Conservation (phyloP, 805 yeast species). For the Saturnispora kantuleensis region DNA sequence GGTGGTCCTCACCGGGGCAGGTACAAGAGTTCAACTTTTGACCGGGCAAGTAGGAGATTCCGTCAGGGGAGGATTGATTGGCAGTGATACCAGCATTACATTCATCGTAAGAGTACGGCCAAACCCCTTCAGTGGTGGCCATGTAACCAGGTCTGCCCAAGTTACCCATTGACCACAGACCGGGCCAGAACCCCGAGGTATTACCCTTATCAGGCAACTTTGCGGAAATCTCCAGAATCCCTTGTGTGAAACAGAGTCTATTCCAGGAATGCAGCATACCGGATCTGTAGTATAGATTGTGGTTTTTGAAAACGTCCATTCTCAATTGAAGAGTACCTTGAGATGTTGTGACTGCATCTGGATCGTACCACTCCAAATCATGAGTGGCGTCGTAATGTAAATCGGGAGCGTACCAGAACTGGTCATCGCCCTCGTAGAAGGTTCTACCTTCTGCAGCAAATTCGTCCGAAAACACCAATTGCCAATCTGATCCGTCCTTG, state of each 20-base stretch:
- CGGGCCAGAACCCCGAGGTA: conserved; percentile 89
- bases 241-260: conserved; percentile 80
- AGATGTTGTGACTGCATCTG: conserved; percentile 74
- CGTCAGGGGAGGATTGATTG: conserved; percentile 85
- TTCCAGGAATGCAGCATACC: conserved; percentile 95
- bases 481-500: conserved; percentile 57
- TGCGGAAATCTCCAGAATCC: conserved; percentile 66
- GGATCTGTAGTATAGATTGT: conserved; percentile 70
- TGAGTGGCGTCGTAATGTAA: conserved; percentile 77
- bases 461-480: conserved; percentile 81
- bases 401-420: conserved; percentile 81
- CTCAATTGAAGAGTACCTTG: conserved; percentile 61
- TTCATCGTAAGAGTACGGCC: conserved; percentile 85
- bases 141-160: conserved; percentile 84
- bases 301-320: conserved; percentile 77
- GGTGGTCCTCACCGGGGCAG: conserved; percentile 78
- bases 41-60: conserved; percentile 79
- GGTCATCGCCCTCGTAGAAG: conserved; percentile 85
- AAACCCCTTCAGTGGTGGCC: conserved; percentile 83
- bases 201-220: conserved; percentile 72
- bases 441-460: conserved; percentile 85
- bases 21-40: conserved; percentile 71
- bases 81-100: conserved; percentile 96
- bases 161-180: conserved; percentile 91
- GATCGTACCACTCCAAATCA: conserved; percentile 92